These are phyloP conservation scores for Hirschioporus abietinus DNA, from an alignment of 768 basidiomycete genomes.

Conservation along the genomic window DNA sequence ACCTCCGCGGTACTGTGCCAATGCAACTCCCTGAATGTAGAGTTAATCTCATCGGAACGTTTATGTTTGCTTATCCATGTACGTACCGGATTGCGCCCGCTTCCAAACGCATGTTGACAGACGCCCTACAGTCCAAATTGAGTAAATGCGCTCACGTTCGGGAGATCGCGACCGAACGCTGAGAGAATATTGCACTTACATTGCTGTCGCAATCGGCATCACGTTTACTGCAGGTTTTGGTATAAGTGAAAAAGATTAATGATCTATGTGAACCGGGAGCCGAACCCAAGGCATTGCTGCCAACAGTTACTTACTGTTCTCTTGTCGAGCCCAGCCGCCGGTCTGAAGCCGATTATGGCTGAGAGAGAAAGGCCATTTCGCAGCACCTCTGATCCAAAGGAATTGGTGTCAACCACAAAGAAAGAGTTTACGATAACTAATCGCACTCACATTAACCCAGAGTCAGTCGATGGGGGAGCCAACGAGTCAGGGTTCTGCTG, in stretches of 20 bases:
- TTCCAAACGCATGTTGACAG: constrained; percentile 38
- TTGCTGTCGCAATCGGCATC: constrained; percentile 34
- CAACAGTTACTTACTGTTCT: constrained; percentile 38
- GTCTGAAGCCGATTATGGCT: constrained; percentile 55
- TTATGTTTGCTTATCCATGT: neutral
- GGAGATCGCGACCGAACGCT: neutral
- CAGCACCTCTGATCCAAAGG: constrained; percentile 31
- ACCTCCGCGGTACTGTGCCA: constrained; percentile 49
- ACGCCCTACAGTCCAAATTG: constrained; percentile 18
- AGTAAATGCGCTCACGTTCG: constrained; percentile 9
- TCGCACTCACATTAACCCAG: constrained; percentile 38
- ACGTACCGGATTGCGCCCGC: constrained; percentile 36
- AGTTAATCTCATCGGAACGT: neutral
- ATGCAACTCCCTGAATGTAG: constrained; percentile 38
- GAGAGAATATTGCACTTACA: constrained; percentile 12
- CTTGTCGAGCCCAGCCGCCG: constrained; percentile 65
- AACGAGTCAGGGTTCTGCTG: constrained; percentile 51
- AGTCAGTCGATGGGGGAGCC: constrained; percentile 60
- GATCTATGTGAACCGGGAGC: neutral
- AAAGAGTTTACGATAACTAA: neutral
- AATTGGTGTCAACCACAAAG: constrained; percentile 3
- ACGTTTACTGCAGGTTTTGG: constrained; percentile 24
- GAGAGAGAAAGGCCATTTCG: constrained; percentile 60
- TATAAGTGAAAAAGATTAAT: constrained; percentile 18
- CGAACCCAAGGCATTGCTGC: neutral